phyloP scores from a whole-genome alignment of 2,329 filamentous ascomycete species.

The Colletotrichum noveboracense region DNA sequence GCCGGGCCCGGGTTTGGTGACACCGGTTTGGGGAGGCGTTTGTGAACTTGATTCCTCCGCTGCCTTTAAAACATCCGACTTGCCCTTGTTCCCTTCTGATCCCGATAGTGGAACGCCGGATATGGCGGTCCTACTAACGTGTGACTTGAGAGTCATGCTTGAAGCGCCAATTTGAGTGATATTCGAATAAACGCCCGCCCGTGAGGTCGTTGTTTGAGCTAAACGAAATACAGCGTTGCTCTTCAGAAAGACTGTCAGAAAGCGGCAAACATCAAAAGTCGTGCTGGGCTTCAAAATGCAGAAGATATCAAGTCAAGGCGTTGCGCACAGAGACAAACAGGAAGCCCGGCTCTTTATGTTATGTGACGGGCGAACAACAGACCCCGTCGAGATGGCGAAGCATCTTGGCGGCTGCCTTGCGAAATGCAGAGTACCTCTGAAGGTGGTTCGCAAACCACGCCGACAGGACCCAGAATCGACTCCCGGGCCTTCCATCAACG shows the following conservation, averaged over 20 bases:
- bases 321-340: background rate
- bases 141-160: background rate
- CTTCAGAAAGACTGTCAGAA: background rate
- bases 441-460: background rate
- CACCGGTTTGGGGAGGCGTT: too few relatives aligned
- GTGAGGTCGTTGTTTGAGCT: background rate
- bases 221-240: too few relatives aligned
- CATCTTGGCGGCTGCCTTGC: background rate
- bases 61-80: too few relatives aligned
- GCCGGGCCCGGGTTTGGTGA: too few relatives aligned
- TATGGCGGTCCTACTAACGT: too few relatives aligned
- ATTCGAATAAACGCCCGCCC: background rate
- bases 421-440: background rate
- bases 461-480: too few relatives aligned
- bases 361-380: accelerated
- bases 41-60: too few relatives aligned
- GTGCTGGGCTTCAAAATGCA: background rate
- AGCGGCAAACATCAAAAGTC: background rate
- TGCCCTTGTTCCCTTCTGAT: background rate
- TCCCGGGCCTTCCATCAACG: too few relatives aligned
- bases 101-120: too few relatives aligned
- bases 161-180: background rate
- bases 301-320: background rate
- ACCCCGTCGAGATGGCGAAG: background rate
- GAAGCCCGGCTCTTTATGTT: background rate